Percentiles rank a stretch among this genome's conserved stretches.
Evolutionary conservation across 352 stramenopile genomes (phyloP).

Genomic region (Globisporangium okanoganense): DNA sequence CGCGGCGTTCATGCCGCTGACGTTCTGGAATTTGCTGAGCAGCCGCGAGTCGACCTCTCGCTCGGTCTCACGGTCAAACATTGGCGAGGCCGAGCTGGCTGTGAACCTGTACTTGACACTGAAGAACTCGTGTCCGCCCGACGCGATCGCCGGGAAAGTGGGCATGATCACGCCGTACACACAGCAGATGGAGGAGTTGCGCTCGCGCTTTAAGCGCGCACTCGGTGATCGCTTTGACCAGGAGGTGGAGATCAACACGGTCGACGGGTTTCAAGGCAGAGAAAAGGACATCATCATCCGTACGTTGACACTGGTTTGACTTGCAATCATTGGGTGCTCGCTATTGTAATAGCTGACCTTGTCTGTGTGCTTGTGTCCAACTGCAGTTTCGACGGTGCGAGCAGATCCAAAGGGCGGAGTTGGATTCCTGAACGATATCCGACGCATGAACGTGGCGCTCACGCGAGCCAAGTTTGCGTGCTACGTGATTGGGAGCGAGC

Average conservation of each 20-base stretch:
- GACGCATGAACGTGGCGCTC: slow-evolving; percentile 87
- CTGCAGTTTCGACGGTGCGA: slow-evolving; percentile 82
- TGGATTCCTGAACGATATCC: slow-evolving; percentile 87
- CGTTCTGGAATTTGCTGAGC: slow-evolving; percentile 84
- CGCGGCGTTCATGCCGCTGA: slow-evolving; percentile 68
- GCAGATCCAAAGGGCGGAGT: slow-evolving; percentile 76
- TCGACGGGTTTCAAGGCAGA: slow-evolving; percentile 91
- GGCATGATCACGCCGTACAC: slow-evolving; percentile 89
- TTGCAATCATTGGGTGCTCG: neutral
- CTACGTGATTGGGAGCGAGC: slow-evolving; percentile 85
- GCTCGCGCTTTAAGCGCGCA: slow-evolving; percentile 43
- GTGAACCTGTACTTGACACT: slow-evolving; percentile 87
- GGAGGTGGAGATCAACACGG: slow-evolving; percentile 91
- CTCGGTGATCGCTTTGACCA: slow-evolving; percentile 69
- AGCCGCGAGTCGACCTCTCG: slow-evolving; percentile 68
- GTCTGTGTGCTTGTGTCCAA: neutral
- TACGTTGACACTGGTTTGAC: slow-evolving; percentile 25
- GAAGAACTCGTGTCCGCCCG: slow-evolving; percentile 77
- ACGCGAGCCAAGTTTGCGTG: slow-evolving; percentile 87
- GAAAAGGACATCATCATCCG: slow-evolving; percentile 91
- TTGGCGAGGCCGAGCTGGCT: slow-evolving; percentile 75
- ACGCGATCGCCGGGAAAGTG: slow-evolving; percentile 75
- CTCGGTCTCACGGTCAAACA: slow-evolving; percentile 79
- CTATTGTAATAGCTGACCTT: neutral
- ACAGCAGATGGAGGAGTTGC: slow-evolving; percentile 88